These are phyloP conservation scores for Lavandula angustifolia DNA, from an alignment of 257 asterid genomes.

Conservation along the genomic window DNA sequence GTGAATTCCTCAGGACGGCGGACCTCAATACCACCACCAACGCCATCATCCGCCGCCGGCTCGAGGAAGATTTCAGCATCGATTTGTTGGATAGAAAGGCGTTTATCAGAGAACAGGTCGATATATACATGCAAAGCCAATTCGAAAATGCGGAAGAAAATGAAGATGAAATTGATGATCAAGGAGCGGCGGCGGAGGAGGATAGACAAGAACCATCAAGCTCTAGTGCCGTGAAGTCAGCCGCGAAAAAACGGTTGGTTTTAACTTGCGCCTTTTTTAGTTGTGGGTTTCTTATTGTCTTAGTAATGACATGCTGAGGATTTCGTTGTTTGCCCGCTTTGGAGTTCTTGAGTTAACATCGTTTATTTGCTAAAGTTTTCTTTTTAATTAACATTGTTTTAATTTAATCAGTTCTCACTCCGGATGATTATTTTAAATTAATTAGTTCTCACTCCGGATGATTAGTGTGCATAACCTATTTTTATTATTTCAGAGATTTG, in stretches of 20 bases:
- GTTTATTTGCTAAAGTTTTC: constrained; percentile 5
- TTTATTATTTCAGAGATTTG: constrained; percentile 4
- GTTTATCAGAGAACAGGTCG: constrained; percentile 78
- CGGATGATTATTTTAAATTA: background rate
- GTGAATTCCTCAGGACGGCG: constrained; percentile 66
- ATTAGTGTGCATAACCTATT: constrained; percentile 7
- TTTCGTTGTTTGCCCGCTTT: constrained; percentile 4
- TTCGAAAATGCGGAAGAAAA: constrained; percentile 39
- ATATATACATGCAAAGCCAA: constrained; percentile 59
- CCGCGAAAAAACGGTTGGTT: constrained; percentile 52
- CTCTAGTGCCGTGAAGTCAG: constrained; percentile 29
- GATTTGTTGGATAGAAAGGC: constrained; percentile 76
- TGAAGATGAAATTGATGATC: constrained; percentile 36
- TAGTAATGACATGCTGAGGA: constrained; percentile 4
- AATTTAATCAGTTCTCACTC: background rate
- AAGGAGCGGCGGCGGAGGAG: constrained; percentile 35
- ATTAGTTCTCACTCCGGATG: constrained; percentile 4
- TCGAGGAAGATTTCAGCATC: constrained; percentile 79
- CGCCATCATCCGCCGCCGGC: constrained; percentile 68
- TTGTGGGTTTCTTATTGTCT: constrained; percentile 5
- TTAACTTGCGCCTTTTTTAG: background rate
- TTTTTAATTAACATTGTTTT: background rate
- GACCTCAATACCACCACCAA: constrained; percentile 83
- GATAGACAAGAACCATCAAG: constrained; percentile 38
- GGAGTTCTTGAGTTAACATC: constrained; percentile 3